These are phyloP conservation scores for Sungouiozyma ichnusensis DNA, from an alignment of 805 yeast species.

Conservation along the genomic window DNA sequence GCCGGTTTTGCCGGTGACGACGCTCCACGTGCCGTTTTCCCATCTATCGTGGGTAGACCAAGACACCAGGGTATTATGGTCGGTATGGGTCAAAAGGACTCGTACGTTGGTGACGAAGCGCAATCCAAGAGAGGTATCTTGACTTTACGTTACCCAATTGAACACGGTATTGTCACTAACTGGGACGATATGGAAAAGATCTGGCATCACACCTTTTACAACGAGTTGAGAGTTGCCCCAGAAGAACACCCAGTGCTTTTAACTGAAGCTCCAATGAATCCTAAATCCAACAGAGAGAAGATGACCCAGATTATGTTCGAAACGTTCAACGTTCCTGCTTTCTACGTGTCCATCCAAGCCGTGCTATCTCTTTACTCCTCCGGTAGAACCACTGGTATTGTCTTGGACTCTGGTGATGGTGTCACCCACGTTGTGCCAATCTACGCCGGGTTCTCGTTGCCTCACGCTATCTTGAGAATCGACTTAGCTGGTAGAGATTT, in stretches of 20 bases:
- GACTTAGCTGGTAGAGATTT: constrained; percentile 99
- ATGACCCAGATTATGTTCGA: constrained; percentile 99
- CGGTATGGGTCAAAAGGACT: constrained; percentile 99
- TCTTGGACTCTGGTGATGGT: constrained; percentile 99
- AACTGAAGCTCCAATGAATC: constrained; percentile 99
- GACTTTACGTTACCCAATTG: constrained; percentile 97
- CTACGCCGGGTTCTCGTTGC: constrained; percentile 98
- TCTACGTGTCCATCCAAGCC: constrained; percentile 98
- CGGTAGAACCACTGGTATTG: constrained; percentile 99
- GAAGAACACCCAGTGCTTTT: constrained; percentile 99
- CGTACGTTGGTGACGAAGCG: constrained; percentile 99
- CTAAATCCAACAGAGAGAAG: constrained; percentile 99
- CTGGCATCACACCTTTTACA: constrained; percentile 99
- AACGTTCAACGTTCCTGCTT: constrained; percentile 98
- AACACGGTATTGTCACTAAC: constrained; percentile 99
- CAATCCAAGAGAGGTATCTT: constrained; percentile 99
- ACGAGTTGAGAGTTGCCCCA: constrained; percentile 99
- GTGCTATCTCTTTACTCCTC: constrained; percentile 96
- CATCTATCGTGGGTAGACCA: constrained; percentile 99
- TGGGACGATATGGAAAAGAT: constrained; percentile 99
- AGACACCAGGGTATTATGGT: constrained; percentile 99
- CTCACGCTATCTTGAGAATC: constrained; percentile 97
- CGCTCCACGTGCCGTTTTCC: constrained; percentile 99
- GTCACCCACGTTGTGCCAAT: constrained; percentile 99
- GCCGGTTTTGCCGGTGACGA: constrained; percentile 99